Evolutionary conservation across 495 filamentous ascomycete species (phyloP).

Genomic region (Neurospora sublineolata): DNA sequence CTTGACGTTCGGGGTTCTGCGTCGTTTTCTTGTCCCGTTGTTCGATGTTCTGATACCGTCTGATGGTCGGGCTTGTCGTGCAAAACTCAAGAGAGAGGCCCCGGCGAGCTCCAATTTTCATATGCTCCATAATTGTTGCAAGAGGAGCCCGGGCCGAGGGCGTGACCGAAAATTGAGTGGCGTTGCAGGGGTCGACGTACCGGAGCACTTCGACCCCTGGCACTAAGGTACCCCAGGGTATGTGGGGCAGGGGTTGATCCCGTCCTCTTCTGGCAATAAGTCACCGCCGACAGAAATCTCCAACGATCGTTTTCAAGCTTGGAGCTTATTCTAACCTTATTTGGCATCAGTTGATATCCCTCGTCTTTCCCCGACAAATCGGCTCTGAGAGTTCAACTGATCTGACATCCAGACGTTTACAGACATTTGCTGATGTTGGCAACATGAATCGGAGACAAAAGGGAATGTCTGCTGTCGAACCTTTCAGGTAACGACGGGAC

Average conservation of each 20-base stretch:
- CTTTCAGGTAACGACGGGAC: neutral
- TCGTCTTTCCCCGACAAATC: neutral
- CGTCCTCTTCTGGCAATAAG: constrained; percentile 16
- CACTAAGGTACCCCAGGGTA: constrained; percentile 8
- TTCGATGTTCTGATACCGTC: neutral
- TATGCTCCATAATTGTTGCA: constrained; percentile 13
- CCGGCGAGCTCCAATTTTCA: constrained; percentile 15
- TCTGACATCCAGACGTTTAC: neutral
- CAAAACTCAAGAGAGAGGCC: neutral
- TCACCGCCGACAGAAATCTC: constrained; percentile 6
- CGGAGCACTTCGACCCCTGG: constrained; percentile 5
- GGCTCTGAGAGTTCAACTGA: neutral
- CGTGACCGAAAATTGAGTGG: neutral
- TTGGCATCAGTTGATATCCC: neutral
- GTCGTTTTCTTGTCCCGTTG: neutral
- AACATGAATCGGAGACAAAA: neutral
- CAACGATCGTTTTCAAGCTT: neutral
- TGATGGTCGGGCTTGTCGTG: neutral
- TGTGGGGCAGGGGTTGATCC: constrained; percentile 8
- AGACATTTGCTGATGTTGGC: neutral
- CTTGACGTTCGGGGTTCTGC: neutral
- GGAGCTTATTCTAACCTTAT: neutral
- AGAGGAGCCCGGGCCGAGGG: constrained; percentile 21
- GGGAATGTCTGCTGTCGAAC: neutral
- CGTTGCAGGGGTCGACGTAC: constrained; percentile 2